phyloP scores from a whole-genome alignment of 805 yeast species.

The Saccharomyces paradoxus region DNA sequence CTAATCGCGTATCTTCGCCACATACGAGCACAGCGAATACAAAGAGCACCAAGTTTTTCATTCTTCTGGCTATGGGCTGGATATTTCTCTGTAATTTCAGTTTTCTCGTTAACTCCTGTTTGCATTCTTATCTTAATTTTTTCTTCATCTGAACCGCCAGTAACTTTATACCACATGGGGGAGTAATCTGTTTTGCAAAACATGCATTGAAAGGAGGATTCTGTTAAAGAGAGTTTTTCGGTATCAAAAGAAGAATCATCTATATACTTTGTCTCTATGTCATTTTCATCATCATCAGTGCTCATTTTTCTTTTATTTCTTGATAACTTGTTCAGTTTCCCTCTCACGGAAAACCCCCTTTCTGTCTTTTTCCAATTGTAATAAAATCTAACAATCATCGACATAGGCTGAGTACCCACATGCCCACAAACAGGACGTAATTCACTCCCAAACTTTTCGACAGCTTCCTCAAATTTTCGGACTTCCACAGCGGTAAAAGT shows the following conservation, averaged over 20 bases:
- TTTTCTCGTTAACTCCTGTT: slow-evolving; percentile 16
- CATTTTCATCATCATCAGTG: slow-evolving; percentile 1
- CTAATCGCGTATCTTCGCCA: slow-evolving; percentile 86
- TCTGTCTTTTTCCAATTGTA: slow-evolving; percentile 88
- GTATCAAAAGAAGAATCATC: slow-evolving; percentile 57
- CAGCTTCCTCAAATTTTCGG: slow-evolving; percentile 63
- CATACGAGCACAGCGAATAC: slow-evolving; percentile 77
- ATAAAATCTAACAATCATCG: slow-evolving; percentile 79
- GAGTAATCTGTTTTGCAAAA: slow-evolving; percentile 47
- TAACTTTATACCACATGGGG: slow-evolving; percentile 31
- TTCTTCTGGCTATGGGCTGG: slow-evolving; percentile 9
- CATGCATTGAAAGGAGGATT: slow-evolving; percentile 51
- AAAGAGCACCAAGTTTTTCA: slow-evolving; percentile 49
- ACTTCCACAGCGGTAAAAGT: slow-evolving; percentile 59
- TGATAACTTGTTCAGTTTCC: slow-evolving; percentile 61
- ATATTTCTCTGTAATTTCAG: slow-evolving; percentile 9
- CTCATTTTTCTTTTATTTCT: slow-evolving; percentile 40
- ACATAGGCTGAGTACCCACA: slow-evolving; percentile 64
- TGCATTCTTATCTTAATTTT: slow-evolving; percentile 16
- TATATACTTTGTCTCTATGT: slow-evolving; percentile 23
- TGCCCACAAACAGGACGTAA: slow-evolving; percentile 61
- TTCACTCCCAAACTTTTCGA: slow-evolving; percentile 67
- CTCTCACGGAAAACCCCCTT: slow-evolving; percentile 74
- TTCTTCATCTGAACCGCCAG: slow-evolving; percentile 28
- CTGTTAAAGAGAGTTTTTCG: slow-evolving; percentile 37